phyloP scores from a whole-genome alignment of 2,329 filamentous ascomycete genomes.

The Aspergillus versicolor region DNA sequence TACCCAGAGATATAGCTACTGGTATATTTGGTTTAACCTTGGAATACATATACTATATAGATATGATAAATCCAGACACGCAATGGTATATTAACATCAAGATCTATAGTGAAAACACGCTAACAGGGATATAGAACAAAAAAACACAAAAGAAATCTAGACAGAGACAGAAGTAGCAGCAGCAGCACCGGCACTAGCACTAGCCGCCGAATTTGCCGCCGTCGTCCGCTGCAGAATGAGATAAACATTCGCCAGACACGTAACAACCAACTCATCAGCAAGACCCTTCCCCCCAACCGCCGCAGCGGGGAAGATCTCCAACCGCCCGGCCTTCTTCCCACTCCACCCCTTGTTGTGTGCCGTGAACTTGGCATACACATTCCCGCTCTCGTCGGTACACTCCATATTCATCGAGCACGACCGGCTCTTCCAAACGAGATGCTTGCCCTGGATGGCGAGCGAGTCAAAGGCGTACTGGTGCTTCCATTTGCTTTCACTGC shows the following conservation, averaged over 20 bases:
- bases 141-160: not conserved
- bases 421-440: not conserved
- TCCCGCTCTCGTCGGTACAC: not conserved
- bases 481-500: not conserved
- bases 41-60: too few relatives aligned
- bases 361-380: not conserved
- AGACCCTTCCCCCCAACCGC: not conserved
- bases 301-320: not conserved
- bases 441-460: not conserved
- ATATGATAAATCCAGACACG: too few relatives aligned
- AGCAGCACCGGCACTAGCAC: not conserved
- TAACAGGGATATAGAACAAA: not conserved
- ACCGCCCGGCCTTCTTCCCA: slow-evolving; percentile 2
- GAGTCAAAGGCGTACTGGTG: not conserved
- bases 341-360: not conserved
- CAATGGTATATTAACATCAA: too few relatives aligned
- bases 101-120: too few relatives aligned
- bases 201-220: not conserved
- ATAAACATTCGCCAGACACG: slow-evolving; percentile 9
- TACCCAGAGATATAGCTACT: too few relatives aligned
- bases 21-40: too few relatives aligned
- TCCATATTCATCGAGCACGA: not conserved
- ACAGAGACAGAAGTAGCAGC: not conserved
- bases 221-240: not conserved
- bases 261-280: slow-evolving; percentile 12